Evolutionary conservation across 176 grass and related monocot species (phyloP).

Genomic region (Triticum monococcum): DNA sequence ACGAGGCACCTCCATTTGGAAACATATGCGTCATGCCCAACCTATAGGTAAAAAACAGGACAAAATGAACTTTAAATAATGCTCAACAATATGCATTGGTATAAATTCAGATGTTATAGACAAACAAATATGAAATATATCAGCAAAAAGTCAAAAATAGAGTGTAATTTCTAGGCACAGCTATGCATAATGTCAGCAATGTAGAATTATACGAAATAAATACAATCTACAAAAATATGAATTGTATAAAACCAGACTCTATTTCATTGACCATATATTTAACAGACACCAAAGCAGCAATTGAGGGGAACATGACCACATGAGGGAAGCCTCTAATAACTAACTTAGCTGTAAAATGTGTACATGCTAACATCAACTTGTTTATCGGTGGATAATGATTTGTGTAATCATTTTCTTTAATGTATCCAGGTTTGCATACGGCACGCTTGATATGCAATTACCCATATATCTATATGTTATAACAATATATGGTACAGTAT

Average conservation of each 20-base stretch:
- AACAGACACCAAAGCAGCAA: neutral
- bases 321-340: neutral
- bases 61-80: neutral
- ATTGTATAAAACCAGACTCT: neutral
- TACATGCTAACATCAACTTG: neutral
- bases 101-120: neutral
- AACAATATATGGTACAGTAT: neutral
- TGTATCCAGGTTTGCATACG: neutral
- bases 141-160: neutral
- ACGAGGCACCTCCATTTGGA: constrained; percentile 67
- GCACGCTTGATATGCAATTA: neutral
- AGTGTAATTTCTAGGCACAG: neutral
- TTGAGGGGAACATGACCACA: neutral
- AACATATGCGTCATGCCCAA: constrained; percentile 47
- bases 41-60: constrained; percentile 10
- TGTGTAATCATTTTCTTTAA: neutral
- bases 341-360: neutral
- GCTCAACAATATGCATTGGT: neutral
- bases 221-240: neutral
- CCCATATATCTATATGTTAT: neutral
- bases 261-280: neutral
- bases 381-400: neutral
- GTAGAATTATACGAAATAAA: neutral
- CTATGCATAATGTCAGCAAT: neutral
- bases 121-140: neutral